Evolutionary conservation across 2,329 filamentous ascomycete genomes (phyloP), one percentile per base, ranked within the genome.

Genomic region (Nakataea oryzae): DNA sequence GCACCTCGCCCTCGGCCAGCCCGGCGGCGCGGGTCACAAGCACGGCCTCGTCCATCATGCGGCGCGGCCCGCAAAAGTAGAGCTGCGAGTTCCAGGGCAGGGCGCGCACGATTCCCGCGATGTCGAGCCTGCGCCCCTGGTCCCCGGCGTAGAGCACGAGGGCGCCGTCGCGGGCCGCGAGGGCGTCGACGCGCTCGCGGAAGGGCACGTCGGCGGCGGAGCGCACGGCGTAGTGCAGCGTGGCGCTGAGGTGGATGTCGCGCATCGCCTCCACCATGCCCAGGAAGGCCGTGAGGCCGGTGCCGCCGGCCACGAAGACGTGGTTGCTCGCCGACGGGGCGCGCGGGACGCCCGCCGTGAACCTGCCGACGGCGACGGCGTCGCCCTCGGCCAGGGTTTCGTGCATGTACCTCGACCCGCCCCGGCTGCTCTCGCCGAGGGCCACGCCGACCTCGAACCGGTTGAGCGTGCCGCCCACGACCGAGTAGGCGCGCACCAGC

Each of bases 251-350:
- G 67, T 84, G 76, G 63, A 81, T 79, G 5, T 66, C 34, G 21
- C 72, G 69, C 63, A 78, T 77, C 1, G 32, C 61, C 59, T 79
- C 72, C 3, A 83, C 68, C 28, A 84, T 73, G 0, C 74, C 67
- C 11, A 89, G 68, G 65, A 88, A 88, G 0, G 86, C 86, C 1
- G 86, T 89, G 64, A 89, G 81, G 0, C 86, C 86, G 32, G 89
- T 84, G 0, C 86, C 86, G 12, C 83, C 86, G 0, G 79, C 84
- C 32, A 89, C 80, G 67, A 88, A 83, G 54, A 88, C 75, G 65
- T 88, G 85, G 59, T 81, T 76, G 65, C 81, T 83, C 9, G 82
- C 82, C 1, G 77, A 72, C 2, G 63, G 68, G 0, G 74, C 74
- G 2, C 78, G 70, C 1, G 77, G 76, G 28, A 86, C 76, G 55